phyloP scores from a whole-genome alignment of 495 filamentous ascomycete species.

The Lentithecium fluviatile region DNA sequence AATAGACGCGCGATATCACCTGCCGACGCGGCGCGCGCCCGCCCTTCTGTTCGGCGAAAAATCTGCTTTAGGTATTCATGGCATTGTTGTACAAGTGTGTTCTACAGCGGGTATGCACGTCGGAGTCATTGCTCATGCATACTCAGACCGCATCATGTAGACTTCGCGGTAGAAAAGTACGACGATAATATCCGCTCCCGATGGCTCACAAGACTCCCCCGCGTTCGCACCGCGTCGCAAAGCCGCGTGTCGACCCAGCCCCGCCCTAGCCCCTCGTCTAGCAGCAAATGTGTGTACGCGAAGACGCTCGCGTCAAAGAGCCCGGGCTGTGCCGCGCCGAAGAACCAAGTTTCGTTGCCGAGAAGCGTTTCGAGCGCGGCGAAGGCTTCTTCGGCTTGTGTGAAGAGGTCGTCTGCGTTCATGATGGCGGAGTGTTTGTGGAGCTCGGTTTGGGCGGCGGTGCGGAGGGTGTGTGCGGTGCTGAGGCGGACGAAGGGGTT shows the following conservation, averaged over 20 bases:
- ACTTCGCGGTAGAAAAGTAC: conserved; percentile 7
- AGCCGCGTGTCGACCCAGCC: conserved; percentile 50
- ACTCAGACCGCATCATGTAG: not conserved
- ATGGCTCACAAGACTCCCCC: conserved; percentile 55
- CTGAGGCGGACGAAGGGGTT: conserved; percentile 61
- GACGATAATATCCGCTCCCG: conserved; percentile 46
- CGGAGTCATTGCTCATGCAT: not conserved
- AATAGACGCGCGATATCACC: not conserved
- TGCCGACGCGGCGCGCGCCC: not conserved
- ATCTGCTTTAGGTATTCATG: too few species aligned
- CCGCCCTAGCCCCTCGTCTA: conserved; percentile 55
- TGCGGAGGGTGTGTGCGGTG: conserved; percentile 63
- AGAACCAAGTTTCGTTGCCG: conserved; percentile 65
- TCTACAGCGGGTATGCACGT: not conserved
- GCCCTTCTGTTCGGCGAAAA: not conserved
- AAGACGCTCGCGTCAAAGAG: conserved; percentile 87
- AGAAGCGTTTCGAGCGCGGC: conserved; percentile 71
- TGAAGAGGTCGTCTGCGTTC: conserved; percentile 62
- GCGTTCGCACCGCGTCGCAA: conserved; percentile 39
- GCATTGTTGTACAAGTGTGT: not conserved
- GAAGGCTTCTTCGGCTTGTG: conserved; percentile 68
- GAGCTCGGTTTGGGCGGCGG: conserved; percentile 71
- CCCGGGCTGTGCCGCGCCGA: conserved; percentile 59
- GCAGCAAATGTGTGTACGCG: conserved; percentile 81
- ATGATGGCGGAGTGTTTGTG: conserved; percentile 62